phyloP scores from a whole-genome alignment of 1,139 yeast species.

The Lodderomyces oxycetoniae region DNA sequence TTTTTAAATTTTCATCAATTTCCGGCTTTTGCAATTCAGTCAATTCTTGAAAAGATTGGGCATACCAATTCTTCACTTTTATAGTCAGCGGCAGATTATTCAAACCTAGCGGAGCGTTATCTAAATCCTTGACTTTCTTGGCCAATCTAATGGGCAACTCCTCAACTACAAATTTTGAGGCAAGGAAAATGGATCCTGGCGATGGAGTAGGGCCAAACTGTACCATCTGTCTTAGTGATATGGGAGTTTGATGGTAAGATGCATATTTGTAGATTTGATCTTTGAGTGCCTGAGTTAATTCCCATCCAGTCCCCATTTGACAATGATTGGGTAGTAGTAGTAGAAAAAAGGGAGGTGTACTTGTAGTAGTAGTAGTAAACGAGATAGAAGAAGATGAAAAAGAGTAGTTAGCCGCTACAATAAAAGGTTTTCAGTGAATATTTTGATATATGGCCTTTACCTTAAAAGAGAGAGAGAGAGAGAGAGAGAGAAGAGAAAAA shows the following conservation, averaged over 20 bases:
- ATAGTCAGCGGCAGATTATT: slow-evolving; percentile 69
- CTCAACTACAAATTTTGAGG: slow-evolving; percentile 80
- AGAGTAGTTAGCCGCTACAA: background rate
- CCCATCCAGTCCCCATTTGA: slow-evolving; percentile 45
- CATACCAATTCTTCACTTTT: slow-evolving; percentile 84
- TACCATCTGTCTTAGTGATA: slow-evolving; percentile 86
- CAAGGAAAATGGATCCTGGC: slow-evolving; percentile 76
- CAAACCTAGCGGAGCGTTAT: slow-evolving; percentile 72
- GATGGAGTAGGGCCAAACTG: slow-evolving; percentile 78
- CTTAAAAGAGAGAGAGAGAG: background rate
- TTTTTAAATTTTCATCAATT: slow-evolving; percentile 35
- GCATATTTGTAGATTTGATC: slow-evolving; percentile 56
- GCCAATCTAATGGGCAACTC: slow-evolving; percentile 87
- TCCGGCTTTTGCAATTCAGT: slow-evolving; percentile 51
- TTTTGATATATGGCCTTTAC: background rate
- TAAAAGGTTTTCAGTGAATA: background rate
- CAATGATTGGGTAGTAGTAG: background rate
- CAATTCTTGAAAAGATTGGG: slow-evolving; percentile 83
- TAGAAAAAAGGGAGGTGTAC: background rate
- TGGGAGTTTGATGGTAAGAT: slow-evolving; percentile 75
- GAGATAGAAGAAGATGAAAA: background rate
- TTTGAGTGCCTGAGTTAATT: slow-evolving; percentile 35
- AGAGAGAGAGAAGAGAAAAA: background rate
- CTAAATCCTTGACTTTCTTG: slow-evolving; percentile 79
- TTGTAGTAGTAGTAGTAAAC: background rate